A percentile compares a stretch with the other conserved stretches of the same genome.
These are phyloP conservation scores for Macadamia integrifolia DNA, from an alignment of 164 flowering plant genomes.

Conservation along the genomic window DNA sequence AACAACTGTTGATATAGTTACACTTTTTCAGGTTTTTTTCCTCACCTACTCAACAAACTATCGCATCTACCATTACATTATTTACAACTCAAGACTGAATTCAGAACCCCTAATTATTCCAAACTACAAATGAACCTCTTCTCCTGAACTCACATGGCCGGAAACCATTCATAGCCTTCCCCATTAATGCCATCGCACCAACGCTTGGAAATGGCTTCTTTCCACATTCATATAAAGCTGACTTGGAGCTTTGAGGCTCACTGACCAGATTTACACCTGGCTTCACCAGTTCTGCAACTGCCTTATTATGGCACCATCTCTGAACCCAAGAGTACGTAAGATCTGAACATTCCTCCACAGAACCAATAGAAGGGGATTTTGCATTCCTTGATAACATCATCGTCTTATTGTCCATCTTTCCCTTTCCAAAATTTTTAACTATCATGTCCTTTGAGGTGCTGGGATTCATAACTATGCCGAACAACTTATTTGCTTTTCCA, in stretches of 20 bases:
- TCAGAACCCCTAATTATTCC: conserved; percentile 42
- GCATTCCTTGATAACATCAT: conserved; percentile 7
- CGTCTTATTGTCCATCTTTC: conserved; percentile 16
- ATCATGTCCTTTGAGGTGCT: too few species aligned
- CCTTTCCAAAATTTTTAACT: conserved; percentile 15
- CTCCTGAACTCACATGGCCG: conserved; percentile 48
- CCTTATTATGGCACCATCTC: conserved; percentile 47
- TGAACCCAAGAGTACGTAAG: conserved; percentile 65
- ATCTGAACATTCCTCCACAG: conserved; percentile 21
- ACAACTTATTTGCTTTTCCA: conserved; percentile 31
- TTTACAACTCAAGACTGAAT: background rate
- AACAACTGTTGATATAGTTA: too few species aligned
- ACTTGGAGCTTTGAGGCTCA: conserved; percentile 41
- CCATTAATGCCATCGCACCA: conserved; percentile 92
- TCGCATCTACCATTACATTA: background rate
- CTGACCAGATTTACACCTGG: conserved; percentile 19
- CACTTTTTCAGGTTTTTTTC: too few species aligned
- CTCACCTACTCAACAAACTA: too few species aligned
- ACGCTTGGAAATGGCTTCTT: conserved; percentile 72
- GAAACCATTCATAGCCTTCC: conserved; percentile 64
- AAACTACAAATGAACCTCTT: conserved; percentile 54
- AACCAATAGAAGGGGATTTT: conserved; percentile 21
- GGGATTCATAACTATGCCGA: conserved; percentile 6
- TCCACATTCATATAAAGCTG: conserved; percentile 26
- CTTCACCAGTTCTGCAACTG: conserved; percentile 15